Base-by-base conservation (phyloP, 2,329 filamentous ascomycete species). In the Nothophoma quercina region DNA sequence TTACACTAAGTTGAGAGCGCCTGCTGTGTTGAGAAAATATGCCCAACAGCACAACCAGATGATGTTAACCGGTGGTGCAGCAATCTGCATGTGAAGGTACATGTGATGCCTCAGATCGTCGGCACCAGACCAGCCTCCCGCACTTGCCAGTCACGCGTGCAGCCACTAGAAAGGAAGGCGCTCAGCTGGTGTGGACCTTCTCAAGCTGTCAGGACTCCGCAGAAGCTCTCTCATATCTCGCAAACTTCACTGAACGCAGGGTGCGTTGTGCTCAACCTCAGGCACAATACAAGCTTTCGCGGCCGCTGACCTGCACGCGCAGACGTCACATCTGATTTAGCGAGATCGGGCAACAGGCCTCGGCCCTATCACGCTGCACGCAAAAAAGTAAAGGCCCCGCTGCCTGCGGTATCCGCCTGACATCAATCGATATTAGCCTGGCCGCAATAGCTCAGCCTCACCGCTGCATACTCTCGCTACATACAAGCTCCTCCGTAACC, bases 371-470 rank as follows among this genome's bases (percentile, higher is more conserved):
- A 47, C 33, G 35, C n/a, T 23, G 21, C 22, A 35, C 34, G 43
- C 38, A 48, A 48, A 53, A 52, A 53, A 35, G 33, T 40, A 42
- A 36, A 55, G 33, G 41, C 52, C 40, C 48, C 53, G 44, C 41
- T 44, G 34, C 36, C 15, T 40, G 38, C 33, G 42, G 35, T 26
- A 41, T 36, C 49, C 29, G 42, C 32, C 41, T 25, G 22, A 35
- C 42, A 41, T 47, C 23, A 23, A 40, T 32, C 26, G 39, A 35
- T 9, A 29, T 18, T 28, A 36, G 25, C 23, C 16, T 30, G 18
- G 26, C 15, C 25, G 45, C 41, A 39, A 47, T 47, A 50, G 41
- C 51, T 22, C 23, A 34, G 41, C 38, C 28, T 33, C 56, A 49
- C 46, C 42, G 25, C 46, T 39, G 35, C 35, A n/a, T 25, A 25